Evolutionary conservation across 345 rosid species (phyloP).

Genomic region (Arabis hirsuta): DNA sequence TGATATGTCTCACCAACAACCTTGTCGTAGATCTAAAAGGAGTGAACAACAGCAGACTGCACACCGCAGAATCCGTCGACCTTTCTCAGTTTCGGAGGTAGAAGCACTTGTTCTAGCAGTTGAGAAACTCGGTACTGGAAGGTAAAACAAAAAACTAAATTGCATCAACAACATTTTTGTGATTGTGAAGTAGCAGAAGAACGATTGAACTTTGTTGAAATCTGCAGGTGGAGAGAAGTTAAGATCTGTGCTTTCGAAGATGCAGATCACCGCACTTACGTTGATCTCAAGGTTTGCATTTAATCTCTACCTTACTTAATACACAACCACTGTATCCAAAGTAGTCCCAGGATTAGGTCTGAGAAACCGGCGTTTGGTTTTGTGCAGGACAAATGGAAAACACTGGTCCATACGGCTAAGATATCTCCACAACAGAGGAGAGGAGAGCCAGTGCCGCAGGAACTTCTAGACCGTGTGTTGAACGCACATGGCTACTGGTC

Average conservation of each 20-base stretch:
- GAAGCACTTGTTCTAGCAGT: constrained; percentile 97
- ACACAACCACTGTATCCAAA: background rate
- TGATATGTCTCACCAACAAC: constrained; percentile 56
- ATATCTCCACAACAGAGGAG: constrained; percentile 96
- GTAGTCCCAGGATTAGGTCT: background rate
- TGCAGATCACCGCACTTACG: constrained; percentile 92
- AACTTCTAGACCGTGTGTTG: constrained; percentile 81
- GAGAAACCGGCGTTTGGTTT: background rate
- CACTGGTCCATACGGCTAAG: constrained; percentile 93
- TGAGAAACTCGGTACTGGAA: constrained; percentile 97
- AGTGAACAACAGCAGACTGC: constrained; percentile 57
- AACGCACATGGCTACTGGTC: constrained; percentile 87
- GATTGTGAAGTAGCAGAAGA: constrained; percentile 6
- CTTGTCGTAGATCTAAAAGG: constrained; percentile 63
- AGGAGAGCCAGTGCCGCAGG: constrained; percentile 97
- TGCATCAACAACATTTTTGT: background rate
- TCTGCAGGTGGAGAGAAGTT: constrained; percentile 91
- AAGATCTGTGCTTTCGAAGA: constrained; percentile 79
- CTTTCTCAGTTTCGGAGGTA: constrained; percentile 95
- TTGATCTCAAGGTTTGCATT: constrained; percentile 79
- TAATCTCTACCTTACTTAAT: too few species aligned
- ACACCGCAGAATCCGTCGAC: constrained; percentile 94
- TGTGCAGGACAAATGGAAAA: constrained; percentile 94
- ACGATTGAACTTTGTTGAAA: constrained; percentile 9
- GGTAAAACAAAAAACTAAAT: constrained; percentile 39